Percentiles rank a stretch among this genome's conserved stretches.
These are phyloP conservation scores for Hygrocybe coccinea DNA, from an alignment of 768 basidiomycete species.

Conservation along the genomic window DNA sequence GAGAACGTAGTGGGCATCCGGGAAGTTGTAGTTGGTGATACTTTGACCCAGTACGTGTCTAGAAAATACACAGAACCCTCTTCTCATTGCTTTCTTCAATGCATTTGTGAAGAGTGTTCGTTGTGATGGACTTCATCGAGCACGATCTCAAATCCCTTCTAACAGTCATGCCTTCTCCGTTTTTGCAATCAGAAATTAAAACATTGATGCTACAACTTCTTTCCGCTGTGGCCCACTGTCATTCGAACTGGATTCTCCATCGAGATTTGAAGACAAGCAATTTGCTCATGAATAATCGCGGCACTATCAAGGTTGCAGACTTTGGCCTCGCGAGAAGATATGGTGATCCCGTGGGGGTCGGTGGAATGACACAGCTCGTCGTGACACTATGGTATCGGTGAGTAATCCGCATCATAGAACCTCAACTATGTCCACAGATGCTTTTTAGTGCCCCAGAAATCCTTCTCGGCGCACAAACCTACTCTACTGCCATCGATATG, in stretches of 20 bases:
- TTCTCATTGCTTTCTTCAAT: conserved; percentile 13
- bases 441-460: conserved; percentile 84
- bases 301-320: conserved; percentile 97
- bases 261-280: conserved; percentile 98
- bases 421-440: conserved; percentile 14
- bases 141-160: conserved; percentile 97
- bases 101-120: conserved; percentile 74
- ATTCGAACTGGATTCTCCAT: conserved; percentile 96
- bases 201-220: conserved; percentile 90
- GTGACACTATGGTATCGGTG: conserved; percentile 99
- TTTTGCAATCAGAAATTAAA: conserved; percentile 97
- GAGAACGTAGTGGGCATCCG: conserved; percentile 97
- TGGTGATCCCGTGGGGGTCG: conserved; percentile 92
- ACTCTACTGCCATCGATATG: conserved; percentile 94
- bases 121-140: conserved; percentile 99
- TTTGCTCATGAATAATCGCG: conserved; percentile 97
- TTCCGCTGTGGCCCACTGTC: conserved; percentile 90
- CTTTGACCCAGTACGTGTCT: conserved; percentile 90
- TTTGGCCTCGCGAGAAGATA: conserved; percentile 95
- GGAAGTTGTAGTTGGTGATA: conserved; percentile 97
- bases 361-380: conserved; percentile 96
- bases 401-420: conserved; percentile 14
- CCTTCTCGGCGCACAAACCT: conserved; percentile 85
- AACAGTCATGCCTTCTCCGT: conserved; percentile 91
- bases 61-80: conserved; percentile 12